Percentiles rank a stretch among this genome's conserved stretches.
Evolutionary conservation across 352 stramenopile genomes (phyloP).

Genomic region (Sclerospora graminicola): DNA sequence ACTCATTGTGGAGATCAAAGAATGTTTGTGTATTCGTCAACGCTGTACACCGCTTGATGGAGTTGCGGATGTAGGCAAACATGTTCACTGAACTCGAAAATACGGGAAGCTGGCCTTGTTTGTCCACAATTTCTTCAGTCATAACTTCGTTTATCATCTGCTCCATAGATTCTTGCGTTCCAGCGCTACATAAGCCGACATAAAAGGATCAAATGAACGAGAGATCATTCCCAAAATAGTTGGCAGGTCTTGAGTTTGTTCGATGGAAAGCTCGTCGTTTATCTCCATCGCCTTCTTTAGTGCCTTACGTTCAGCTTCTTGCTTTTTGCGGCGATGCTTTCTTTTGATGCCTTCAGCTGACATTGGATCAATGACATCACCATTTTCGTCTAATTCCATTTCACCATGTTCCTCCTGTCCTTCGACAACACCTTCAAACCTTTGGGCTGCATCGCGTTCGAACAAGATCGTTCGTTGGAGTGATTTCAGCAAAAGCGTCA

Average conservation of each 20-base stretch:
- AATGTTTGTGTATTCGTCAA: constrained; percentile 97
- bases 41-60: constrained; percentile 93
- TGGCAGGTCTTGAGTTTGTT: constrained; percentile 39
- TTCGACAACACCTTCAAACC: constrained; percentile 48
- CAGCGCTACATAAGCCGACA: constrained; percentile 94
- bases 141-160: constrained; percentile 87
- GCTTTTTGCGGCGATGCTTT: constrained; percentile 66
- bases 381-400: constrained; percentile 62
- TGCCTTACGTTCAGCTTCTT: constrained; percentile 50
- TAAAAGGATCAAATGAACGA: constrained; percentile 95
- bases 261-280: constrained; percentile 29
- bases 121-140: constrained; percentile 90
- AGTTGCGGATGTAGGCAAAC: constrained; percentile 99
- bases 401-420: constrained; percentile 36
- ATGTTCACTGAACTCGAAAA: constrained; percentile 96
- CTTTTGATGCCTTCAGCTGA: constrained; percentile 69
- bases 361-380: constrained; percentile 57
- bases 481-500: constrained; percentile 57
- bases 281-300: constrained; percentile 58
- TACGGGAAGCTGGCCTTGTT: constrained; percentile 90
- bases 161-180: constrained; percentile 95
- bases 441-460: constrained; percentile 55
- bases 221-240: constrained; percentile 83
- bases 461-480: constrained; percentile 73
- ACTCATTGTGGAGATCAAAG: constrained; percentile 93